phyloP scores from a whole-genome alignment of 2,329 filamentous ascomycete genomes.

The Aspergillus uvarum region DNA sequence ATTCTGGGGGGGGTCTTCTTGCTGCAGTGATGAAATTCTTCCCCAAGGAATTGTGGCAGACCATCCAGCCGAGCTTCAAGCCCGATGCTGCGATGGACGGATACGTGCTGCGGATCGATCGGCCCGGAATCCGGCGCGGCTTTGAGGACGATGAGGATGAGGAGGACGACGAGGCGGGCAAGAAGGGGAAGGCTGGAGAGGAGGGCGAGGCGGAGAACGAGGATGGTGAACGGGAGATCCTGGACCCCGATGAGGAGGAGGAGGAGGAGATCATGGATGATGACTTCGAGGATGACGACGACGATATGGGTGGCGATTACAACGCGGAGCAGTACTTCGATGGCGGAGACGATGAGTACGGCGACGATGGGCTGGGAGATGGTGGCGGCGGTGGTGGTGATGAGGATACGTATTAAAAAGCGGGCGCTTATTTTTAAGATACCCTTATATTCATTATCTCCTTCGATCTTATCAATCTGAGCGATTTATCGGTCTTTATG shows the following conservation, averaged over 20 bases:
- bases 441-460: conserved; percentile 27
- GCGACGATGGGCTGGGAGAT: conserved; percentile 57
- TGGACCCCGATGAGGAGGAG: conserved; percentile 50
- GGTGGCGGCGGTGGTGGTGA: conserved; percentile 55
- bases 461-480: conserved; percentile 15
- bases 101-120: conserved; percentile 23
- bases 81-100: conserved; percentile 33
- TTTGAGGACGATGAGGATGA: conserved; percentile 50
- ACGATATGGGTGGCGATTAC: conserved; percentile 61
- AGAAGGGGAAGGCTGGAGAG: conserved; percentile 35
- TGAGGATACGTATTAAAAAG: conserved; percentile 42
- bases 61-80: conserved; percentile 51
- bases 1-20: background rate
- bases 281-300: conserved; percentile 61
- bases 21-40: conserved; percentile 56
- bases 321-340: conserved; percentile 66
- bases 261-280: conserved; percentile 57
- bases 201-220: conserved; percentile 34
- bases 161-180: conserved; percentile 32
- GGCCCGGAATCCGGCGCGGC: conserved; percentile 35
- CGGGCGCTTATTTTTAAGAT: conserved; percentile 23
- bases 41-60: conserved; percentile 57
- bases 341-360: conserved; percentile 55
- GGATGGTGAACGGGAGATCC: conserved; percentile 46
- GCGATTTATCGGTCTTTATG: background rate